Base-by-base conservation (phyloP, 208 protist species). In the Trypanosoma theileri region DNA sequence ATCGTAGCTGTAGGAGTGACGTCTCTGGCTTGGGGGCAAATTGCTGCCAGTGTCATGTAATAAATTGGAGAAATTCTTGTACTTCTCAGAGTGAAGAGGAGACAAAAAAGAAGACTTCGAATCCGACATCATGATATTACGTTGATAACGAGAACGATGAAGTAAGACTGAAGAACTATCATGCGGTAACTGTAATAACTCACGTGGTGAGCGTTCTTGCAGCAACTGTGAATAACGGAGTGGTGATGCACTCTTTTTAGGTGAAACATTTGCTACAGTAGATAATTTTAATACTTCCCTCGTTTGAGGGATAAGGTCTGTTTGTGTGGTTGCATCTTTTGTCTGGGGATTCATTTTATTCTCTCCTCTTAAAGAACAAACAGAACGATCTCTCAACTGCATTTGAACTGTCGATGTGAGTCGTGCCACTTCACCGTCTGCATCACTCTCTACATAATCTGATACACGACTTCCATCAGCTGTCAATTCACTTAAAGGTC, bases 401-500 rank as follows among this genome's bases (percentile, higher is more conserved):
- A 26, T 65, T 71, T 56, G 22, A 44, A 46, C 17, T 61, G 68
- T 66, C 75, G 61, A 22, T 42, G n/a, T 52, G 14, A 19, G 74
- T 9, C 16, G 58, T 40, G 13, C 8, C 4, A 48, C 10, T 14
- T 8, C 70, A 35, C 58, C 71, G 41, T 58, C 70, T 40, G 66
- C 68, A 42, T 69, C 69, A 40, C 64, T 73, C 28, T 76, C 74
- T 17, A 71, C 74, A 19, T 73, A 53, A 48, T 55, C 54, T 13
- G 79, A 87, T 46, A 70, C 78, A 73, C 69, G 81, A 69, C 76
- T 91, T 48, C 77, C 72, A 24, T 73, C 63, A 44, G 8, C 17
- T 31, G 56, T 61, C 12, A 16, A n/a, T 35, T 60, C 51, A 22
- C 51, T 51, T 14, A 22, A 11, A 12, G 9, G 12, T 19, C 55